Conservation (phyloP, 108 stramenopile genomes). For the Seminavis robusta region DNA sequence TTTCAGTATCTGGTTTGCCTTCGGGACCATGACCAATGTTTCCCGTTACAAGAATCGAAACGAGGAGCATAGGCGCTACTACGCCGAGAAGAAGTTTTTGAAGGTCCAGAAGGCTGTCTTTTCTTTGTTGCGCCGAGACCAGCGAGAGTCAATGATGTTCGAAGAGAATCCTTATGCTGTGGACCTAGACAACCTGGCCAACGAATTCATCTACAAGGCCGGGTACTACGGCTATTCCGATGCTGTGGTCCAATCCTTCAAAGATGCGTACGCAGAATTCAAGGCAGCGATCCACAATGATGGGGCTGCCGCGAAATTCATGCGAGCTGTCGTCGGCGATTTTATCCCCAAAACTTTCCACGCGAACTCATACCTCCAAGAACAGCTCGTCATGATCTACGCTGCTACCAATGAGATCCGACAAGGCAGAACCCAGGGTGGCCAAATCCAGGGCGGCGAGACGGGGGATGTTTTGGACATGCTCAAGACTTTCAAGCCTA, state of each 20-base stretch:
- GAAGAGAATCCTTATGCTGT: constrained; percentile 19
- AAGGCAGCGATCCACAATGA: constrained; percentile 15
- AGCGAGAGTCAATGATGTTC: not conserved
- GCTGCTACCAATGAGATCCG: no score
- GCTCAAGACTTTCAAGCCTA: constrained; percentile 8
- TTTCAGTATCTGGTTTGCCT: not conserved
- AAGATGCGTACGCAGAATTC: constrained; percentile 15
- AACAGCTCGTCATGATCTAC: constrained; percentile 24
- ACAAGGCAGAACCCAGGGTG: no score
- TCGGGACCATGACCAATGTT: not conserved
- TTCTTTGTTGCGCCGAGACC: constrained; percentile 3
- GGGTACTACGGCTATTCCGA: constrained; percentile 22
- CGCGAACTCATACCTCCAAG: constrained; percentile 27
- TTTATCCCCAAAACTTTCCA: constrained; percentile 31
- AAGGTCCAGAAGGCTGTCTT: constrained; percentile 19
- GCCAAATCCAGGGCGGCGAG: no score
- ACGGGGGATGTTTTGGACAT: no score
- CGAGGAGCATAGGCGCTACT: constrained; percentile 15
- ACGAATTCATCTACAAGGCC: constrained; percentile 17
- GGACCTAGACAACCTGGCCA: constrained; percentile 10
- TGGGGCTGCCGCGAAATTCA: constrained; percentile 12
- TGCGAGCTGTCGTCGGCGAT: constrained; percentile 4
- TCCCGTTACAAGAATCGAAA: constrained; percentile 20
- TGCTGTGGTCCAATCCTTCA: constrained; percentile 25
- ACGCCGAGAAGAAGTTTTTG: constrained; percentile 3